Percentiles rank a stretch among this genome's conserved stretches.
These are phyloP conservation scores for Castanopsis chinensis DNA, from an alignment of 306 rosid genomes.

Conservation along the genomic window DNA sequence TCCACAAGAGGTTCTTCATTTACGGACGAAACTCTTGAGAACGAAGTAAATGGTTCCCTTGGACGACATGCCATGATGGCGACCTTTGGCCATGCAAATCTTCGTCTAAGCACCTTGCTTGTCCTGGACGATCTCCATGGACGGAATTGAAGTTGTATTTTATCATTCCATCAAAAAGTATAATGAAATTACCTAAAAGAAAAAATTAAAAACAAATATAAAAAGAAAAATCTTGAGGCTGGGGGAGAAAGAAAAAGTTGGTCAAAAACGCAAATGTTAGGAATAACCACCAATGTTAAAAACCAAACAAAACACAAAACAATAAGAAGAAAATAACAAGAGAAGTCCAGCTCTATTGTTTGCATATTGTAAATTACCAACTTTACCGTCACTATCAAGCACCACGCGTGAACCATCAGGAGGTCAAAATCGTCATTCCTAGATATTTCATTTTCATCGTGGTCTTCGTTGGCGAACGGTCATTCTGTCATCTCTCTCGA, in stretches of 20 bases:
- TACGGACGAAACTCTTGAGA: too few relatives aligned
- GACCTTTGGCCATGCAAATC: too few relatives aligned
- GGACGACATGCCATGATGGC: too few relatives aligned
- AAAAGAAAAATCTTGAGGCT: too few relatives aligned
- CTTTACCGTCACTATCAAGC: background rate
- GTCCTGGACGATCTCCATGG: too few relatives aligned
- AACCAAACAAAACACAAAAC: background rate
- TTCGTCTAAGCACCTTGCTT: too few relatives aligned
- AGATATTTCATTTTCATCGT: constrained; percentile 9
- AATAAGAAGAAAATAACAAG: background rate
- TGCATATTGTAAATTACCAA: background rate
- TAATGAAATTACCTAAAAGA: too few relatives aligned
- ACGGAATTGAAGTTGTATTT: too few relatives aligned
- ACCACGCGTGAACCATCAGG: background rate
- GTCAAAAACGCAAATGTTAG: too few relatives aligned
- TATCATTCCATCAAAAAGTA: too few relatives aligned
- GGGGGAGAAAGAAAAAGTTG: background rate
- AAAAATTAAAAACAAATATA: rapidly evolving
- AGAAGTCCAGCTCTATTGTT: background rate
- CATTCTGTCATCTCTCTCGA: background rate
- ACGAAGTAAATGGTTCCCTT: too few relatives aligned
- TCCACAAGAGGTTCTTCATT: too few relatives aligned
- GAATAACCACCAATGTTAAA: background rate
- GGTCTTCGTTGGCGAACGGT: constrained; percentile 16
- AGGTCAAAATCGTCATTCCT: constrained; percentile 11